Evolutionary conservation across 2,329 filamentous ascomycete species (phyloP), one percentile per base, ranked within the genome.

Genomic region (Clonostachys byssicola): DNA sequence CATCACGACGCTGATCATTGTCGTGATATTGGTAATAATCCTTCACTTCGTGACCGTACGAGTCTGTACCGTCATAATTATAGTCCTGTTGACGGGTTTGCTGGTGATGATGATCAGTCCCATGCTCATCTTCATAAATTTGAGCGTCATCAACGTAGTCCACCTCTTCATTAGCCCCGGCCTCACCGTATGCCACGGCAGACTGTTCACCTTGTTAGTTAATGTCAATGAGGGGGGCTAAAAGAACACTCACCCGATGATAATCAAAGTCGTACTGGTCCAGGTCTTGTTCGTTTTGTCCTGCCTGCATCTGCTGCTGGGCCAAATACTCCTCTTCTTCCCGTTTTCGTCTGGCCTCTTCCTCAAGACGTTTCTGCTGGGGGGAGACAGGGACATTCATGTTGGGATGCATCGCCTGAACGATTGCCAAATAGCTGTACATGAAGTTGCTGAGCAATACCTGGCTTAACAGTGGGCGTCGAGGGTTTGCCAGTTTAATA

Each of bases 401-500:
- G 61, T 95, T 89, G 40, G 94, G 94, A 65, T 99, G 94, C 89
- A 96, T 96, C 60, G 95, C 91, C 69, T 99, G 94, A 42, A 99
- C 94, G 66, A 97, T 99, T 52, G 94, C 94, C 54, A 99, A 80
- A 65, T 99, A 99, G 48, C 91, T 94, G 71, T 99, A 99, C 94
- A 99, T 99, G 68, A 99, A 99, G 66, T 99, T 99, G 69, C 92
- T 96, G 55, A 99, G 80, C 49, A 99, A 75, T 18, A 99, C 94
- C 66, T 99, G 94, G 50, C 92, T 96, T 61, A 95, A 87, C 45
- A 99, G 72, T 39, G 92, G 88, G 47, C 94, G 86, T 41, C 92
- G 85, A 36, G 94, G 94, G 62, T 99, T 97, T n/a, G 94, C 94
- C 51, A 99, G 81, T 68, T 99, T 99, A 70, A 97, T 95, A 64